These are phyloP conservation scores for Malus orientalis DNA, from an alignment of 306 rosid genomes.

Conservation along the genomic window DNA sequence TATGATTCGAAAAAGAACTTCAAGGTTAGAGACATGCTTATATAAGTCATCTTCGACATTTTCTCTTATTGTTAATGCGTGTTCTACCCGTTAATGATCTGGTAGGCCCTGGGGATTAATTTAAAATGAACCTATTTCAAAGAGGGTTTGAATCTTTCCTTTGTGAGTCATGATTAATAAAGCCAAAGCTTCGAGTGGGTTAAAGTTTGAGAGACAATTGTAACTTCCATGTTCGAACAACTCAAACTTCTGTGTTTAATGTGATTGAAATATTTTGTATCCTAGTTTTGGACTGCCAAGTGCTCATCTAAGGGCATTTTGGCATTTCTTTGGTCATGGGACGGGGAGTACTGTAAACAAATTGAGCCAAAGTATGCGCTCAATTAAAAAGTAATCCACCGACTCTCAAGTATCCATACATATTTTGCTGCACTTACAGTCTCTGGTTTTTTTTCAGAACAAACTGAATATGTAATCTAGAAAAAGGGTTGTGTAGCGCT, in stretches of 20 bases:
- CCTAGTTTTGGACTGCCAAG: background rate
- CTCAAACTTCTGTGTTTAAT: background rate
- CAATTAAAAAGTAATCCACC: background rate
- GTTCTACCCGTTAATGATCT: background rate
- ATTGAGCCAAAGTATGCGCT: background rate
- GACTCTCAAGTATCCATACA: background rate
- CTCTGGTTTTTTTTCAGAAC: background rate
- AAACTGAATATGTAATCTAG: background rate
- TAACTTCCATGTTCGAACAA: background rate
- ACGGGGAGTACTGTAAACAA: background rate
- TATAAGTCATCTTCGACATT: background rate
- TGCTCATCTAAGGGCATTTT: background rate
- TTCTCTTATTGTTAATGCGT: background rate
- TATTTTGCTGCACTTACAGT: background rate
- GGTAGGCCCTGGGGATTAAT: background rate
- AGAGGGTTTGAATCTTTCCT: background rate
- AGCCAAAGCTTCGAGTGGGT: background rate
- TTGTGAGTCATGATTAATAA: background rate
- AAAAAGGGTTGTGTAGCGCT: background rate
- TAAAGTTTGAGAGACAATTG: background rate
- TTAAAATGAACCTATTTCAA: background rate
- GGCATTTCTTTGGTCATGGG: background rate
- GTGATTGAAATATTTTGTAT: background rate
- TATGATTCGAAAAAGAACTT: constrained; percentile 51
- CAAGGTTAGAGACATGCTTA: constrained; percentile 43